Evolutionary conservation across 208 protist species (phyloP).

Genomic region (Tetramitus jugosus): DNA sequence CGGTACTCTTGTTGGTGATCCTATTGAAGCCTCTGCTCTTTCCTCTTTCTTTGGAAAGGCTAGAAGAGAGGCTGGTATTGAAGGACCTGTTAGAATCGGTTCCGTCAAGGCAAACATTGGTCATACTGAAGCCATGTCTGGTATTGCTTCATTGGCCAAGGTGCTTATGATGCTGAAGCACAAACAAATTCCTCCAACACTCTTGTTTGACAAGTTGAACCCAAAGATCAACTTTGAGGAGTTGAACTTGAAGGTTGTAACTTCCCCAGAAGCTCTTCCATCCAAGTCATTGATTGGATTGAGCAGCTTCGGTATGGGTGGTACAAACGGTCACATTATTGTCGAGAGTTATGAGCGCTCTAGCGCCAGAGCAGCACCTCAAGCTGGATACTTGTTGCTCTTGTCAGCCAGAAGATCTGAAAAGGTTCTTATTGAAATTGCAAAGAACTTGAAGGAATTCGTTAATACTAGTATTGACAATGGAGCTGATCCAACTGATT

Average conservation of each 20-base stretch:
- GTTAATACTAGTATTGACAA: too few relatives aligned
- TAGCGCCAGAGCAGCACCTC: background rate
- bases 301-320: slow-evolving; percentile 32
- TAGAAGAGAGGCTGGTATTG: background rate
- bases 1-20: slow-evolving; percentile 46
- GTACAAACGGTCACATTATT: slow-evolving; percentile 30
- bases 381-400: too few relatives aligned
- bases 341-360: background rate
- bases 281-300: background rate
- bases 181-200: background rate
- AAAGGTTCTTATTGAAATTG: too few relatives aligned
- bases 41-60: slow-evolving; percentile 1
- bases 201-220: background rate
- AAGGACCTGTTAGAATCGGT: slow-evolving; percentile 20
- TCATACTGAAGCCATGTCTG: slow-evolving; percentile 29
- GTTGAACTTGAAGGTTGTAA: background rate
- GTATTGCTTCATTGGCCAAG: slow-evolving; percentile 21
- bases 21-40: slow-evolving; percentile 39
- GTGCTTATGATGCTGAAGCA: background rate
- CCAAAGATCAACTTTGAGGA: background rate
- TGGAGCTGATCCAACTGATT: too few relatives aligned
- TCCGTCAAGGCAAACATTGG: slow-evolving; percentile 37
- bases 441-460: too few relatives aligned
- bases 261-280: background rate
- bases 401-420: too few relatives aligned